Percentiles rank a stretch among this genome's conserved stretches.
Evolutionary conservation across 192 early-diverging fungal genomes (phyloP).

Genomic region (Podila clonocystis): DNA sequence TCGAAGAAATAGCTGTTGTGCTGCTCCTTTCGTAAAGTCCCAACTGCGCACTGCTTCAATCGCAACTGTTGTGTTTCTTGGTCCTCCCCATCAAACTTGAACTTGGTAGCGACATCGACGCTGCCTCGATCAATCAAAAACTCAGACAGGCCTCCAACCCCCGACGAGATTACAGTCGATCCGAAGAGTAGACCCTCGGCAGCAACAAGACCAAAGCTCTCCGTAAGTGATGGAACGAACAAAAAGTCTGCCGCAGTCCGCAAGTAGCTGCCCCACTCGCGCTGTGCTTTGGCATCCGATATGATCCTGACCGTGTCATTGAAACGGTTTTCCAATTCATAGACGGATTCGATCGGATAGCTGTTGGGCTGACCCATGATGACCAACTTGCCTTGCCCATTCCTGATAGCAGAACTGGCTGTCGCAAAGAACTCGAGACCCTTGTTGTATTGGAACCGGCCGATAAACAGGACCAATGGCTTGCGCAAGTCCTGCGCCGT

Average conservation of each 20-base stretch:
- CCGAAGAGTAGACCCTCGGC: conserved; percentile 68
- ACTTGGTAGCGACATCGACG: conserved; percentile 24
- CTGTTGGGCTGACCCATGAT: conserved; percentile 66
- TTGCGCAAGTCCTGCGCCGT: conserved; percentile 44
- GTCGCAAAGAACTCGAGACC: conserved; percentile 58
- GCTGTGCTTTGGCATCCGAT: conserved; percentile 48
- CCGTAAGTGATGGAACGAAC: conserved; percentile 62
- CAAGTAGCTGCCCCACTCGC: conserved; percentile 55
- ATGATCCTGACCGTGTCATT: conserved; percentile 56
- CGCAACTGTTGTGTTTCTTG: conserved; percentile 19
- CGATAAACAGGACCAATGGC: conserved; percentile 62
- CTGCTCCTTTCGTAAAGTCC: conserved; percentile 17
- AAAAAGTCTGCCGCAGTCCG: conserved; percentile 64
- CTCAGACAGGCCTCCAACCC: conserved; percentile 61
- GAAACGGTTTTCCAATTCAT: conserved; percentile 35
- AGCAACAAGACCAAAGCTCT: conserved; percentile 66
- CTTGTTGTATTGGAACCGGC: conserved; percentile 68
- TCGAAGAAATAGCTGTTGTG: conserved; percentile 60
- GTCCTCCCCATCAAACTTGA: conserved; percentile 7
- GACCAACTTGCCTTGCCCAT: conserved; percentile 55
- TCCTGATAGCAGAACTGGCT: conserved; percentile 45
- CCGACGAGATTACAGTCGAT: conserved; percentile 58
- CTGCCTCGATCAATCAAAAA: conserved; percentile 59
- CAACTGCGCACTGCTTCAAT: conserved; percentile 29
- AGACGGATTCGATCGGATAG: conserved; percentile 53